Base-by-base conservation (phyloP, 108 stramenopile genomes). In the Epithemia pelagica region DNA sequence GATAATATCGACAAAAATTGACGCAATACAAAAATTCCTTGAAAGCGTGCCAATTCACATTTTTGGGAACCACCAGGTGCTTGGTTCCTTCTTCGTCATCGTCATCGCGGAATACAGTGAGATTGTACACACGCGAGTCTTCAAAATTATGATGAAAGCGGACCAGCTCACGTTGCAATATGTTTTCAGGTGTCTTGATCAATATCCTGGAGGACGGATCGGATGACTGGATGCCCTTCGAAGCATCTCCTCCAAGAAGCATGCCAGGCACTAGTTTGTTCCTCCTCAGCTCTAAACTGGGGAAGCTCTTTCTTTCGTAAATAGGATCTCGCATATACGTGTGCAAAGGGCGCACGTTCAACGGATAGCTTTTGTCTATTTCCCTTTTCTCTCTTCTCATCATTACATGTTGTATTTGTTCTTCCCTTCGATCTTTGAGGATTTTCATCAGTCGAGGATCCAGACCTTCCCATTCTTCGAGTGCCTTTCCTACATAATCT, bases 171-270 rank as follows among this genome's bases (percentile, higher is more conserved):
- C 85, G 68, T 55, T 92, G 82, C 8, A 92, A 71, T 64, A 76
- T 72, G 24, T 78, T 56, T 84, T 85, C 86, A 2, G 82, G 86
- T 20, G 88, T 92, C 63, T 94, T 80, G 62, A 89, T 66, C 55
- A 83, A 54, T 23, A 87, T 52, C 31, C 82, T 81, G 28, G 77
- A 72, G 0, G 56, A 31, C 22, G 74, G 58, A 32, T 82, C 73
- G 1, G 64, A 62, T 30, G 81, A 78, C 18, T 68, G 27, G 10
- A 89, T 79, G 25, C 71, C 67, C 30, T 32, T 3, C 25, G 75
- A 76, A 18, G 89, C 87, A 74, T 88, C 81, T n/a, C 82, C 72
- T n/a, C 92, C 92, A 67, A 84, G 87, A 3, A 94, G 56, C 21
- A 91, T 73, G 0, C 92, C 92, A 24, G 92, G 92, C 61, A 89